Conservation (phyloP, 352 stramenopile genomes). For the Phytopythium litorale region DNA sequence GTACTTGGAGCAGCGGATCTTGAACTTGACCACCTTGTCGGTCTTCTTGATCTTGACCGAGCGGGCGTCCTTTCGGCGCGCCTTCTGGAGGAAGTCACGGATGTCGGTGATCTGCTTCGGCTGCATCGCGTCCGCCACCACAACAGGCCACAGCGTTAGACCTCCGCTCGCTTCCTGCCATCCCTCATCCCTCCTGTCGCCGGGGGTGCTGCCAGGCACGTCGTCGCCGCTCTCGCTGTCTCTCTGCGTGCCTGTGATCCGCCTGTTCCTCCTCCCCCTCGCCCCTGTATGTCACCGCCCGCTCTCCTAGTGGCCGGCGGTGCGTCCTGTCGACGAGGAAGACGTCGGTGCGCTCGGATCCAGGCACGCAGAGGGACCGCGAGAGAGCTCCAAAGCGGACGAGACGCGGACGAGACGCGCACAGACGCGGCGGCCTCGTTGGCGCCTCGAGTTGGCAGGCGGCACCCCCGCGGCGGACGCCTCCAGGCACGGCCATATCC, state of each 20-base stretch:
- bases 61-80: constrained; percentile 96
- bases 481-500: constrained; percentile 2
- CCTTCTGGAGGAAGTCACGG: constrained; percentile 99
- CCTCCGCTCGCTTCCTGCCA: not conserved
- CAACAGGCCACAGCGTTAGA: constrained; percentile 7
- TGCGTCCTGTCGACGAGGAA: not conserved
- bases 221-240: not conserved
- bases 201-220: no score
- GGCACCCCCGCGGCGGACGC: not conserved
- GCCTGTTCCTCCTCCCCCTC: not conserved
- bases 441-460: not conserved
- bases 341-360: not conserved
- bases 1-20: constrained; percentile 99
- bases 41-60: constrained; percentile 99
- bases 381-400: not conserved
- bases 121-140: constrained; percentile 35
- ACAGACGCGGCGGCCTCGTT: not conserved
- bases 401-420: not conserved
- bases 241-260: not conserved
- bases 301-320: not conserved
- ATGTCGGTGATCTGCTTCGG: constrained; percentile 99
- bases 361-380: not conserved
- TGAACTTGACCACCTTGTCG: constrained; percentile 98
- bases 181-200: not conserved
- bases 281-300: not conserved